phyloP scores from a whole-genome alignment of 2,329 filamentous ascomycete species.

The Calonectria pseudoreteaudii region DNA sequence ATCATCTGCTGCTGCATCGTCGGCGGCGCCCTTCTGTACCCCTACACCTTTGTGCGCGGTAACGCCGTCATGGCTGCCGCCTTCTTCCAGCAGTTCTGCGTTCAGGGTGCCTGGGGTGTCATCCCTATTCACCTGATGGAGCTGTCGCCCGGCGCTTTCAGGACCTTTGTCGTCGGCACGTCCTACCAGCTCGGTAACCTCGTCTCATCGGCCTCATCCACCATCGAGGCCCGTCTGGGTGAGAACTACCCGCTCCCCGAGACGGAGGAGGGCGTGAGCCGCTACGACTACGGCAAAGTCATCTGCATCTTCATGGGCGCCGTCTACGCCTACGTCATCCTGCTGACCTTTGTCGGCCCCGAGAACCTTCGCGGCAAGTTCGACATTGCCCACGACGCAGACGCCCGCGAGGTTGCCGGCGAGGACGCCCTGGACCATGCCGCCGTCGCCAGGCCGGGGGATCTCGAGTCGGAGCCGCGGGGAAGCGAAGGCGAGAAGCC shows the following conservation, averaged over 20 bases:
- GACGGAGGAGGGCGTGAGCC: slow-evolving; percentile 57
- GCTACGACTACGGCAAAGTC: slow-evolving; percentile 83
- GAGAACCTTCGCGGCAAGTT: slow-evolving; percentile 65
- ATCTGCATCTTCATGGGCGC: slow-evolving; percentile 94
- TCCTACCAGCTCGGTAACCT: slow-evolving; percentile 84
- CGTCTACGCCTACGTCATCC: slow-evolving; percentile 74
- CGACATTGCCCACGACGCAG: slow-evolving; percentile 61
- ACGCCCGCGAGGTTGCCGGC: slow-evolving; percentile 60
- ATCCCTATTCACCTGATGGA: slow-evolving; percentile 86
- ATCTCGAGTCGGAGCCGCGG: slow-evolving; percentile 32
- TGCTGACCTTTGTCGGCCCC: slow-evolving; percentile 73
- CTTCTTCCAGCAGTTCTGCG: slow-evolving; percentile 86
- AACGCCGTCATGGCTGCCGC: slow-evolving; percentile 79
- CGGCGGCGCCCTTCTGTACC: slow-evolving; percentile 84
- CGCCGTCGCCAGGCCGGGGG: slow-evolving; percentile 17
- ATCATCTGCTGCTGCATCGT: slow-evolving; percentile 73
- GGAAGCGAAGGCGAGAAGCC: slow-evolving; percentile 25
- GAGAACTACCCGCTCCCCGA: slow-evolving; percentile 78
- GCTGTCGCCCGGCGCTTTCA: slow-evolving; percentile 76
- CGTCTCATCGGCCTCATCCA: slow-evolving; percentile 75
- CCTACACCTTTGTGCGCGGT: slow-evolving; percentile 78
- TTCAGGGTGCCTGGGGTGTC: slow-evolving; percentile 81
- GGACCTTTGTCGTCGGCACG: slow-evolving; percentile 80
- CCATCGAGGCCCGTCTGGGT: slow-evolving; percentile 81
- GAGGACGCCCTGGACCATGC: slow-evolving; percentile 47